These are phyloP conservation scores for Elongisporangium prolatum DNA, from an alignment of 352 stramenopile genomes.

Conservation along the genomic window DNA sequence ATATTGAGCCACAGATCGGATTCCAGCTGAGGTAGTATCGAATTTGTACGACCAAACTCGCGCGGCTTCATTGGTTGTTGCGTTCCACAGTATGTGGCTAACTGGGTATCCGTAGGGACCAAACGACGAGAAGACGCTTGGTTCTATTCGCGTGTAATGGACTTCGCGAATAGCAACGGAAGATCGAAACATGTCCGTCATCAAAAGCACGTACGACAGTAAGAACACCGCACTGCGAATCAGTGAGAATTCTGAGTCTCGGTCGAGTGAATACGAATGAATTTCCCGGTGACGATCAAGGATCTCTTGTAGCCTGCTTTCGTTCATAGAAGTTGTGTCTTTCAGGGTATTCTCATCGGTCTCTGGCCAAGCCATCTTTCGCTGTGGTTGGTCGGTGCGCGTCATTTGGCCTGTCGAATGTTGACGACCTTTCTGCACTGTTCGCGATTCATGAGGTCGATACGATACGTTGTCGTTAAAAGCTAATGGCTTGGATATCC, in stretches of 20 bases:
- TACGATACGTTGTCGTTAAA: not conserved
- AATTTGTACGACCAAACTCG: not conserved
- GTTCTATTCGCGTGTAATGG: not conserved
- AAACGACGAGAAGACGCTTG: not conserved
- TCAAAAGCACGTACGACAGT: not conserved
- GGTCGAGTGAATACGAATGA: not conserved
- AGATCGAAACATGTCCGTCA: not conserved
- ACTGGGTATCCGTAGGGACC: not conserved
- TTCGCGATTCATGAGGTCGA: not conserved
- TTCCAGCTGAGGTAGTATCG: not conserved
- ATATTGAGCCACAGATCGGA: not conserved
- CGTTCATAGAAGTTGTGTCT: not conserved
- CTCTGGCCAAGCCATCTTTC: not conserved
- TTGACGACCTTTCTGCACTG: not conserved
- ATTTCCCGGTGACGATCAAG: not conserved
- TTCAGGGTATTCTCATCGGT: not conserved
- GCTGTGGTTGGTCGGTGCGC: not conserved
- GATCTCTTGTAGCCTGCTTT: not conserved
- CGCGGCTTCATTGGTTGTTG: not conserved
- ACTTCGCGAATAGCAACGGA: not conserved
- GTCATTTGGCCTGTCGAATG: not conserved
- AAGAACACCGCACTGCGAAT: not conserved
- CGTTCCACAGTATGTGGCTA: not conserved
- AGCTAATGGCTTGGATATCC: not conserved
- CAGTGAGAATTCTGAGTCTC: not conserved